Conservation (phyloP, 2,329 filamentous ascomycete genomes). For the Leptographium galeiforme region DNA sequence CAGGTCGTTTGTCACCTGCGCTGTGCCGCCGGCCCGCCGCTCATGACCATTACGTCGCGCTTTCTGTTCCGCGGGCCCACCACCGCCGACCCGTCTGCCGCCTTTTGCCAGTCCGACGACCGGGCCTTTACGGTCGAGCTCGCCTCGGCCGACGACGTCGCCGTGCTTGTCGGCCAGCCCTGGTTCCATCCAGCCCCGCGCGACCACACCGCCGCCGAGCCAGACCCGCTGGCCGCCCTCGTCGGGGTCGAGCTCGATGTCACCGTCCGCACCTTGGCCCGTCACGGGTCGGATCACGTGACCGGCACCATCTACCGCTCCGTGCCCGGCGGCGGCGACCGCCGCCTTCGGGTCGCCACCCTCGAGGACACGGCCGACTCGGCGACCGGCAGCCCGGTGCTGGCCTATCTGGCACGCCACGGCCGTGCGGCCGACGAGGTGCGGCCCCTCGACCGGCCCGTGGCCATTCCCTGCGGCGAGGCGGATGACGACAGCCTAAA, state of each 20-base stretch:
- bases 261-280: too few species aligned
- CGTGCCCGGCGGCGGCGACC: slow-evolving; percentile 74
- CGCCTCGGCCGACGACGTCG: too few species aligned
- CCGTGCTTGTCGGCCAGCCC: too few species aligned
- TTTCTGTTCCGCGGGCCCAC: slow-evolving; percentile 76
- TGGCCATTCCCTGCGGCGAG: slow-evolving; percentile 34
- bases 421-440: slow-evolving; percentile 91
- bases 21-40: slow-evolving; percentile 28
- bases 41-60: slow-evolving; percentile 98
- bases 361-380: slow-evolving; percentile 87
- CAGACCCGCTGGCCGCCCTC: too few species aligned
- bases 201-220: too few species aligned
- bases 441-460: slow-evolving; percentile 87
- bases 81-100: too few species aligned
- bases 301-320: too few species aligned
- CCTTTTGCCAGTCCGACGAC: slow-evolving; percentile 37
- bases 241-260: too few species aligned
- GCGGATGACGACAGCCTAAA: too few species aligned
- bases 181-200: too few species aligned
- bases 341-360: slow-evolving; percentile 83
- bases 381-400: slow-evolving; percentile 90
- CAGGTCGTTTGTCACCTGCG: too few species aligned
- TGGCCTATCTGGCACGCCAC: slow-evolving; percentile 88
- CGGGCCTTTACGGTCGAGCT: slow-evolving; percentile 60
- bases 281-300: too few species aligned